Evolutionary conservation across 140 eudicot species (phyloP), one percentile per base, ranked within the genome.

Genomic region (Ambrosia hybrid): DNA sequence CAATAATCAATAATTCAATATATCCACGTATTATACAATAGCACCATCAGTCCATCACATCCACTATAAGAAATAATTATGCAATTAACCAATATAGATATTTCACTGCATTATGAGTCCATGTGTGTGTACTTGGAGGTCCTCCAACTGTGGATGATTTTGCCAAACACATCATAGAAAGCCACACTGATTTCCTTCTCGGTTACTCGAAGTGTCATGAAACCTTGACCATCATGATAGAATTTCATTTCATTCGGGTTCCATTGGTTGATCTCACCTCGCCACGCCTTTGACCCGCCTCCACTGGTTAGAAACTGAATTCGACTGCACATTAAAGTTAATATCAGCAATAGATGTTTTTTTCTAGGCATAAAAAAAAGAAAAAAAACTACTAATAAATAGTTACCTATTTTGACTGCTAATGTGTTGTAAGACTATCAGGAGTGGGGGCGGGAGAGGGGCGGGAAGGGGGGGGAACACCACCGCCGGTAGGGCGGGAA

Each of bases 201-300:
- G n/a, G 85, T 79, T 3, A 90, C 57, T 53, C 84, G 72, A 6
- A 87, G 57, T 6, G 87, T 52, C 95, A 90, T 87, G 61, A 85
- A 90, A 58, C 97, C 97, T 62, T 90, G 97, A 12, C 97, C 95
- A 52, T 90, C 97, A 45, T 90, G 83, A 30, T 83, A 90, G 36
- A 90, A 80, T 71, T 85, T 85, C 86, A 83, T 65, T n/a, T 81
- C 82, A 4, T 76, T 57, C 3, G 80, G 77, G 51, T 79, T 36
- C 91, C 61, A 73, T 73, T 70, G 53, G 39, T 66, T 76, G 16
- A 83, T 43, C 26, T 72, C 85, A 36, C 89, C 91, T 30, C 81
- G 79, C 97, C 97, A 87, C 6, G 97, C 95, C 86, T 87, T 90
- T 70, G 97, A 90, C 13, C 96, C 96, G 2, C 91, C 96, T 11